phyloP scores from a whole-genome alignment of 2,329 filamentous ascomycete genomes.

The Chaetomiaceae sp. region DNA sequence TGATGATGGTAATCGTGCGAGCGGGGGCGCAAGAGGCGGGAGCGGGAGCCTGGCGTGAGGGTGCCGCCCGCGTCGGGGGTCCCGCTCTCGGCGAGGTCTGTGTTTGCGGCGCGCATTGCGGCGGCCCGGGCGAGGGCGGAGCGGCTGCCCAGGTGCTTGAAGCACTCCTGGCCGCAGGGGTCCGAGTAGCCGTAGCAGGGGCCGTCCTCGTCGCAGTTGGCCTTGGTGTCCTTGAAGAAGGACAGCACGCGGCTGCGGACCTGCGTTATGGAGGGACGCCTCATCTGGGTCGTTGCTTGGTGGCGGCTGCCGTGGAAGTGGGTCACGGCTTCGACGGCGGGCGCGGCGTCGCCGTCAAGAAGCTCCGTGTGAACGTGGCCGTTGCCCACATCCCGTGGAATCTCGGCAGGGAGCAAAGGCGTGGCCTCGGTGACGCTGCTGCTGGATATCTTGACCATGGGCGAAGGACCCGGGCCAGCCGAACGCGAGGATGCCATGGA shows the following conservation, averaged over 20 bases:
- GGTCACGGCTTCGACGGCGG: constrained; percentile 26
- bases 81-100: constrained; percentile 27
- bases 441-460: constrained; percentile 18
- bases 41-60: constrained; percentile 29
- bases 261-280: constrained; percentile 48
- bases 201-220: constrained; percentile 54
- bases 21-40: constrained; percentile 34
- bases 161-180: constrained; percentile 60
- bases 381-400: constrained; percentile 19
- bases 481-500: constrained; percentile 14
- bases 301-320: constrained; percentile 23
- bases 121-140: constrained; percentile 30
- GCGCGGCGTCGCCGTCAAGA: constrained; percentile 27
- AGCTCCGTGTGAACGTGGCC: constrained; percentile 22
- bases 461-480: constrained; percentile 2
- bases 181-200: constrained; percentile 60
- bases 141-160: constrained; percentile 48
- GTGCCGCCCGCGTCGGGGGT: constrained; percentile 26
- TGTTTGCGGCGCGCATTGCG: constrained; percentile 38
- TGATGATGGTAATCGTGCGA: no score
- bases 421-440: constrained; percentile 38
- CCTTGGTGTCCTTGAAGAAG: constrained; percentile 59
- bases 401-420: constrained; percentile 36
- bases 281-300: constrained; percentile 28
- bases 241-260: constrained; percentile 54